A percentile compares a stretch with the other conserved stretches of the same genome.
Conservation (phyloP, 305 asterid species). For the Fraxinus xanthoxyloides region DNA sequence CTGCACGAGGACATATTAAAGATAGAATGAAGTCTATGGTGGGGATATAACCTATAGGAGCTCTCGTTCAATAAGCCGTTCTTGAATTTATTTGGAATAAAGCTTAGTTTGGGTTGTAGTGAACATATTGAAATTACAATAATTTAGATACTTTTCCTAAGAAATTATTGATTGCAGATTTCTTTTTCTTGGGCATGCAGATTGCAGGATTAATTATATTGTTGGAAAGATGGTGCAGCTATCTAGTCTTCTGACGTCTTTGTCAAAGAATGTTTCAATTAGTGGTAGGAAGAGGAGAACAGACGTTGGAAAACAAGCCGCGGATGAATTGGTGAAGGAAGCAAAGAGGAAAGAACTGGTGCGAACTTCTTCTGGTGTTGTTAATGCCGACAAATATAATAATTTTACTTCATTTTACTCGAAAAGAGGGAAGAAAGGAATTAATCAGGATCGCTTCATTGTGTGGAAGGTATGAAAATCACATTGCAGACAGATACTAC, state of each 20-base stretch:
- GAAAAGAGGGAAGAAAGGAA: constrained; percentile 67
- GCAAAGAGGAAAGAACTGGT: constrained; percentile 59
- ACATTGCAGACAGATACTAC: not conserved
- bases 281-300: constrained; percentile 40
- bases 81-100: not conserved
- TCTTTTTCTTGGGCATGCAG: not conserved
- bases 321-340: constrained; percentile 48
- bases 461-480: constrained; percentile 61
- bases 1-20: not conserved
- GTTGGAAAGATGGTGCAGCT: constrained; percentile 62
- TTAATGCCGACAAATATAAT: constrained; percentile 31
- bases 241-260: constrained; percentile 45
- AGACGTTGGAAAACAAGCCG: constrained; percentile 44
- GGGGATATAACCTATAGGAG: not conserved
- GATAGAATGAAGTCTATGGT: not conserved
- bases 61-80: not conserved
- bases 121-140: not conserved
- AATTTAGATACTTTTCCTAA: not conserved
- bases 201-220: constrained; percentile 4
- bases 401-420: constrained; percentile 46
- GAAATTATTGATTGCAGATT: not conserved
- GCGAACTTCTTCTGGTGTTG: constrained; percentile 51
- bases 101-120: not conserved
- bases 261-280: constrained; percentile 49
- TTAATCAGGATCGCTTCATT: constrained; percentile 42